Base-by-base conservation (phyloP, 306 rosid species). In the Rosa rugosa region DNA sequence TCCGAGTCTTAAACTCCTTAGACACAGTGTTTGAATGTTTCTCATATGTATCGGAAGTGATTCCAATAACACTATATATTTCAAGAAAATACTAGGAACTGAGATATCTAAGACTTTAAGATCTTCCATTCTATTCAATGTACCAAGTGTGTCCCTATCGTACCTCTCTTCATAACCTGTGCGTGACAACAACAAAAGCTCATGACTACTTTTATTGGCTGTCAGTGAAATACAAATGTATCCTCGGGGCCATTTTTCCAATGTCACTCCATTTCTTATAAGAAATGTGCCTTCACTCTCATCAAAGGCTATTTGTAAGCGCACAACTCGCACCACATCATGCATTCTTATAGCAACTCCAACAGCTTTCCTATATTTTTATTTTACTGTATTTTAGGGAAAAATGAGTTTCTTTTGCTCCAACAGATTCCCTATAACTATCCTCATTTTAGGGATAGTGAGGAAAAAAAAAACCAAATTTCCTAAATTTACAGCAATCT, bases 91-190 rank as follows among this genome's bases (percentile, higher is more conserved):
- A 31, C 36, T 31, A 31, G 36, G 36, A 31, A 31, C 27, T 54
- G 25, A 20, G 62, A 54, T 57, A 1, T 57, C 5, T 8, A 22
- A 57, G 31, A 57, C 64, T 34, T 22, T 57, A 22, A 57, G 13
- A 22, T 57, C 13, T 57, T 57, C 64, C 64, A 9, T 1, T 57
- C 64, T 5, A n/a, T 57, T n/a, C 31, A 57, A 20, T 20, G 25
- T 20, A 25, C 0, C 60, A 20, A 2, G 25, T 6, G 4, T 50
- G 0, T 13, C 20, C 20, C 0, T 0, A 13, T 16, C 17, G 6
- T 0, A 31, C 36, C 3, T 31, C 36, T 31, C 0, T 4, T 14
- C 2, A 2, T 50, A 0, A 1, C 1, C 2, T 18, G 23, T 18
- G 60, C 25, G 0, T 31, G 71, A 63, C 27, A 46, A 5, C 46